These are phyloP conservation scores for Steccherinum ochraceum DNA, from an alignment of 768 basidiomycete species.

Conservation along the genomic window DNA sequence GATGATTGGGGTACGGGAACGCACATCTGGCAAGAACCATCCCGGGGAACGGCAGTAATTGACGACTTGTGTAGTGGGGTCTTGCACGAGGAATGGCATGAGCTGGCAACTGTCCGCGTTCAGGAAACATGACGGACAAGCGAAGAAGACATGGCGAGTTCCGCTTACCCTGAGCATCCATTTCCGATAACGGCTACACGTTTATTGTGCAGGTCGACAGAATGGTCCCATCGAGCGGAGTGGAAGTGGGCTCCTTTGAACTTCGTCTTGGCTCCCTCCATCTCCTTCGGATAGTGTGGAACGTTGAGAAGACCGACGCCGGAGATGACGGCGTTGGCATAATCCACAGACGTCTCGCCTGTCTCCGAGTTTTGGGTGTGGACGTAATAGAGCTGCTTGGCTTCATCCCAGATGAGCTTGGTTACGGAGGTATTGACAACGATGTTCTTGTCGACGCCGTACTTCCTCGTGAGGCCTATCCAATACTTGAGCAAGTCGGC, in stretches of 20 bases:
- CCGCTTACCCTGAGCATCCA: constrained; percentile 21
- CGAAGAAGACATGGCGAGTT: too few relatives aligned
- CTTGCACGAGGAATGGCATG: constrained; percentile 17
- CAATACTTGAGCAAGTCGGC: constrained; percentile 39
- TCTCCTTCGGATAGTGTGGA: constrained; percentile 17
- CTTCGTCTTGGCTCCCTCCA: constrained; percentile 14
- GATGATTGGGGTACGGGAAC: constrained; percentile 3
- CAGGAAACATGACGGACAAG: too few relatives aligned
- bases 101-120: constrained; percentile 25
- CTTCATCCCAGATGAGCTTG: constrained; percentile 38
- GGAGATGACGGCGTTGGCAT: constrained; percentile 22
- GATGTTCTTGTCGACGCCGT: constrained; percentile 34
- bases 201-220: constrained; percentile 20
- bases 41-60: constrained; percentile 25
- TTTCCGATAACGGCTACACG: constrained; percentile 27
- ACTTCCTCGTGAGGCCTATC: constrained; percentile 33
- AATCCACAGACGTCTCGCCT: neutral
- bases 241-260: constrained; percentile 25
- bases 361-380: neutral
- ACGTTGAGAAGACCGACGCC: constrained; percentile 22
- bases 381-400: neutral
- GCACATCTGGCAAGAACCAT: constrained; percentile 22
- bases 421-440: constrained; percentile 38
- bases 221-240: constrained; percentile 21
- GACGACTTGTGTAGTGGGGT: constrained; percentile 18